Conservation (phyloP, 1,139 yeast genomes). For the Diutina pseudorugosa region DNA sequence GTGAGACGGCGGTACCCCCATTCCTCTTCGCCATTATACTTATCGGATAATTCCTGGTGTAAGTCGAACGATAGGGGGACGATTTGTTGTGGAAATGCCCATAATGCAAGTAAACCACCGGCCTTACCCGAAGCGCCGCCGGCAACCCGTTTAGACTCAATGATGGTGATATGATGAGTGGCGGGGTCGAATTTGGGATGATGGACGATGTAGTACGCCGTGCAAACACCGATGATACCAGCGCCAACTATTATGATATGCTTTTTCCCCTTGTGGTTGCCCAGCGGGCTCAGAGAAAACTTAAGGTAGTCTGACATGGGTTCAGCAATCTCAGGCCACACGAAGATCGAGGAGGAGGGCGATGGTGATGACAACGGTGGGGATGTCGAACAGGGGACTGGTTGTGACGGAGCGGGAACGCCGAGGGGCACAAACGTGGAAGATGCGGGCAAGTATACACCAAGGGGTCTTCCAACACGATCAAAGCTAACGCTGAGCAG, state of each 20-base stretch:
- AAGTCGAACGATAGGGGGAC: conserved; percentile 80
- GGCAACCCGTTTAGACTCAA: conserved; percentile 87
- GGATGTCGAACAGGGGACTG: not conserved
- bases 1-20: conserved; percentile 92
- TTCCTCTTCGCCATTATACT: conserved; percentile 66
- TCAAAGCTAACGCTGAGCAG: not conserved
- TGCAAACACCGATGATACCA: conserved; percentile 92
- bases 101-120: conserved; percentile 84
- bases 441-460: not conserved
- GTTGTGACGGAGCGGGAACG: not conserved
- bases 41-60: conserved; percentile 72
- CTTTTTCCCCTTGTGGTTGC: conserved; percentile 45
- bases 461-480: not conserved
- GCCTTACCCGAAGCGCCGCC: conserved; percentile 98
- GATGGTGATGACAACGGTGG: not conserved
- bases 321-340: not conserved
- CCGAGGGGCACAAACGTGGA: not conserved
- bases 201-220: conserved; percentile 76
- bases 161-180: conserved; percentile 70
- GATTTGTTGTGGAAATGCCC: conserved; percentile 96
- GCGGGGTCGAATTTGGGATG: conserved; percentile 70
- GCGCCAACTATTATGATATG: conserved; percentile 81
- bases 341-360: not conserved
- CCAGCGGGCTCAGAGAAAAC: conserved; percentile 36
- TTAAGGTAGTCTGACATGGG: conserved; percentile 25